phyloP scores from a whole-genome alignment of 495 filamentous ascomycete species.

The Penicillium turbatum region DNA sequence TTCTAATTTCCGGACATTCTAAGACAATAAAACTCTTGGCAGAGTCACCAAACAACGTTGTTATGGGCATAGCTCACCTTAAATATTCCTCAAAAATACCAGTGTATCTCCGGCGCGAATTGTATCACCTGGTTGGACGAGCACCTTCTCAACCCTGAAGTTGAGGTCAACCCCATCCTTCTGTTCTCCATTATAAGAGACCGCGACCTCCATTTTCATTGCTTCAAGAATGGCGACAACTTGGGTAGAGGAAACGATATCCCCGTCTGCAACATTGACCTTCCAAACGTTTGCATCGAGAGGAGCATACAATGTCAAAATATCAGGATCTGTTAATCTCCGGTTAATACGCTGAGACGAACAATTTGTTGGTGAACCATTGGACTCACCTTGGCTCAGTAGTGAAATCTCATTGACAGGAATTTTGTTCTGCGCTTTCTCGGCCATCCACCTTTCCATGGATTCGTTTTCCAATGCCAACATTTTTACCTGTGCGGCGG shows the following conservation, averaged over 20 bases:
- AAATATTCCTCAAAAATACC: no score
- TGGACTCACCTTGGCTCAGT: slow-evolving; percentile 36
- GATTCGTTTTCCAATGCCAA: slow-evolving; percentile 39
- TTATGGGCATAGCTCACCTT: no score
- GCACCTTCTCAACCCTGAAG: slow-evolving; percentile 33
- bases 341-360: neutral
- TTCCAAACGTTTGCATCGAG: slow-evolving; percentile 60
- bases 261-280: slow-evolving; percentile 42
- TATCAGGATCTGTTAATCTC: slow-evolving; percentile 31
- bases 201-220: slow-evolving; percentile 54
- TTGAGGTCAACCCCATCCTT: neutral
- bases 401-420: slow-evolving; percentile 39
- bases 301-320: slow-evolving; percentile 41
- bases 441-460: slow-evolving; percentile 42
- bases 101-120: neutral
- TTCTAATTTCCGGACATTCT: no score
- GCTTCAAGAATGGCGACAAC: slow-evolving; percentile 47
- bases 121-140: slow-evolving; percentile 40
- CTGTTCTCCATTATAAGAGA: slow-evolving; percentile 20
- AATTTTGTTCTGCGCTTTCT: slow-evolving; percentile 43
- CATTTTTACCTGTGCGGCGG: slow-evolving; percentile 45
- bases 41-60: no score
- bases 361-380: neutral
- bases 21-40: no score
- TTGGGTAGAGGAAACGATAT: slow-evolving; percentile 31